Evolutionary conservation across 768 basidiomycete genomes (phyloP), one percentile per base, ranked within the genome.

Genomic region (Pleurotus cornucopiae): DNA sequence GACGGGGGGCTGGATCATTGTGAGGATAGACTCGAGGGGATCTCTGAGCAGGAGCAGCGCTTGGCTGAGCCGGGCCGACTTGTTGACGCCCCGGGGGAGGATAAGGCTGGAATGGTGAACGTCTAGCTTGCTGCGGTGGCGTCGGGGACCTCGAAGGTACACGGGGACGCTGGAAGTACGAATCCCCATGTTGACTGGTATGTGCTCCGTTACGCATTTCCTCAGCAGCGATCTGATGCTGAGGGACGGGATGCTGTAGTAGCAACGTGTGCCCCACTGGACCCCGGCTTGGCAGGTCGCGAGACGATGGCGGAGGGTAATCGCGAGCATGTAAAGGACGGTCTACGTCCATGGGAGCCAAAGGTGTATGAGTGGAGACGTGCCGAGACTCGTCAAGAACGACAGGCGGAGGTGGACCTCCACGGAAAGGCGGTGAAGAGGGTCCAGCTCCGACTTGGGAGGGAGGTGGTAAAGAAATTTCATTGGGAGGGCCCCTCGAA

Each of bases 321-420:
- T 88, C 85, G 16, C 86, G 79, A 39, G 62, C 61, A 56, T 79
- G 82, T 57, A 74, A 73, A 20, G 81, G 81, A 5, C 83, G 76
- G 53, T 88, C 86, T 6, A 88, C 77, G 12, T 83, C 83, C 90
- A 93, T 93, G 0, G 90, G 89, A 4, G 89, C 90, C 20, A 93
- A 75, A 2, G 81, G 86, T 0, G 87, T 82, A 58, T 89, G 88
- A 3, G 83, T 80, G 6, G 81, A 80, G 0, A 75, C 66, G 54
- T 89, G 88, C n/a, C 87, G 80, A 6, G 75, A 75, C 62, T 92
- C 91, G 58, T 91, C 89, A 6, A 92, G 70, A 51, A 89, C 78
- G 40, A 92, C 86, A 9, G 91, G 90, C 5, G 91, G 90, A 0
- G 90, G 91, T 2, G 89, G 87, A 2, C 89, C 88, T 34, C 90